Conservation (phyloP, 2,329 filamentous ascomycete genomes). For the Pseudogymnoascus destructans region DNA sequence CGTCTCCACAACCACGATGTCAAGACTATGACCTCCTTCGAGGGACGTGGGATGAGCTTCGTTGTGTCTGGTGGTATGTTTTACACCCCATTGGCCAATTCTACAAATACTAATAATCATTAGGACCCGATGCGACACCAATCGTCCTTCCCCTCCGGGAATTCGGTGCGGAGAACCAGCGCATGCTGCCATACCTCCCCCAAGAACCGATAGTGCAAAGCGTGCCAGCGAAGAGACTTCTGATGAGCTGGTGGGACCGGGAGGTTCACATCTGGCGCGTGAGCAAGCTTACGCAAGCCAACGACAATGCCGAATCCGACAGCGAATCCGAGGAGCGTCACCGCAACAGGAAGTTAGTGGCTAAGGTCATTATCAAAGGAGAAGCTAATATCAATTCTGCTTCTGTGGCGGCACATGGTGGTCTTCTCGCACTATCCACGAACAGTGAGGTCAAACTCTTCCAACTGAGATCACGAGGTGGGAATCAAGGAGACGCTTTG, state of each 20-base stretch:
- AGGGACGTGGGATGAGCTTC: slow-evolving; percentile 70
- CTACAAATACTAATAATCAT: slow-evolving; percentile 24
- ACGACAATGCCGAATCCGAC: slow-evolving; percentile 31
- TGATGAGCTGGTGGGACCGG: slow-evolving; percentile 87
- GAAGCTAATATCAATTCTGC: slow-evolving; percentile 75
- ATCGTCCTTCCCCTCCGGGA: slow-evolving; percentile 68
- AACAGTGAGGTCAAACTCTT: slow-evolving; percentile 65
- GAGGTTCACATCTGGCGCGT: slow-evolving; percentile 75
- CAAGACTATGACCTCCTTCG: slow-evolving; percentile 84
- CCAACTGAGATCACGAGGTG: slow-evolving; percentile 42
- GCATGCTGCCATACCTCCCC: slow-evolving; percentile 70
- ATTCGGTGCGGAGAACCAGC: slow-evolving; percentile 67
- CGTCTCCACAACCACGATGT: slow-evolving; percentile 89
- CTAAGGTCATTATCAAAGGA: slow-evolving; percentile 54
- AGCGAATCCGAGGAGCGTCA: slow-evolving; percentile 25
- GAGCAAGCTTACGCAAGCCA: slow-evolving; percentile 15
- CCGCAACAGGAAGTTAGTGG: slow-evolving; percentile 50
- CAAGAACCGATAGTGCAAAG: slow-evolving; percentile 63
- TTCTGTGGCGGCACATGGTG: slow-evolving; percentile 57
- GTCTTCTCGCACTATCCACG: slow-evolving; percentile 64
- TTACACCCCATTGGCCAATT: not conserved
- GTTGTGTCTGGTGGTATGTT: slow-evolving; percentile 75
- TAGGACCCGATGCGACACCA: slow-evolving; percentile 75
- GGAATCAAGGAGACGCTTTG: slow-evolving; percentile 44
- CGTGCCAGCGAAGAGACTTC: slow-evolving; percentile 56